Base-by-base conservation (phyloP, 768 basidiomycete genomes). In the Leucocoprinus birnbaumii region DNA sequence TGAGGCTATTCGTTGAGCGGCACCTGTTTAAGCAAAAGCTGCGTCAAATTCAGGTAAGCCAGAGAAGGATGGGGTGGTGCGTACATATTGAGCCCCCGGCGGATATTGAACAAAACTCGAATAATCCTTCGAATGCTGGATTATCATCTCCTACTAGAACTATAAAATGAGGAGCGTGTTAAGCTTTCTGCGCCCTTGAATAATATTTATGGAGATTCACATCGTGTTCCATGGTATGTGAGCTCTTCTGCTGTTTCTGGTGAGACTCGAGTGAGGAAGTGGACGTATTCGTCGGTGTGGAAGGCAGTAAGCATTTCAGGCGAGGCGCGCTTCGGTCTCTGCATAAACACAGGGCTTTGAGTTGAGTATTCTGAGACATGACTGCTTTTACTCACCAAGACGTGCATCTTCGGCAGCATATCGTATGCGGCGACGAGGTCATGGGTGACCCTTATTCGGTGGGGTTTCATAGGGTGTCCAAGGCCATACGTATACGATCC, bases 271-370 rank as follows among this genome's bases (percentile, higher is more conserved):
- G 83, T 78, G 43, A 99, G 73, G 63, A 98, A 96, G 63, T 98
- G 86, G 56, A 99, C 81, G 71, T 97, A 99, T 79, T 99, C 97
- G 74, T 99, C 97, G 19, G 96, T 94, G 69, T 99, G 97, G 71
- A 98, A 99, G 10, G 86, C 74, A n/a, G 91, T 88, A 89, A 99
- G 89, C 21, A 82, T 79, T 63, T 85, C 80, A 13, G 87, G 81
- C 0, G 83, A 78, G 3, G 91, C 85, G 18, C 91, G 78, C 60
- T 76, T 80, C 4, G 93, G 86, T 63, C 77, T 79, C 89, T 91
- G 63, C 8, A 57, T n/a, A n/a, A 31, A 5, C 21, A 14, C 47
- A 13, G n/a, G 27, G n/a, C n/a, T n/a, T 22, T 38, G 2, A 18
- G 34, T 27, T 42, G 25, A 26, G 38, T 37, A 31, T 14, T n/a